A percentile compares a stretch with the other conserved stretches of the same genome.
These are phyloP conservation scores for Blastobotrys serpentis DNA, from an alignment of 1,139 yeast genomes.

Conservation along the genomic window DNA sequence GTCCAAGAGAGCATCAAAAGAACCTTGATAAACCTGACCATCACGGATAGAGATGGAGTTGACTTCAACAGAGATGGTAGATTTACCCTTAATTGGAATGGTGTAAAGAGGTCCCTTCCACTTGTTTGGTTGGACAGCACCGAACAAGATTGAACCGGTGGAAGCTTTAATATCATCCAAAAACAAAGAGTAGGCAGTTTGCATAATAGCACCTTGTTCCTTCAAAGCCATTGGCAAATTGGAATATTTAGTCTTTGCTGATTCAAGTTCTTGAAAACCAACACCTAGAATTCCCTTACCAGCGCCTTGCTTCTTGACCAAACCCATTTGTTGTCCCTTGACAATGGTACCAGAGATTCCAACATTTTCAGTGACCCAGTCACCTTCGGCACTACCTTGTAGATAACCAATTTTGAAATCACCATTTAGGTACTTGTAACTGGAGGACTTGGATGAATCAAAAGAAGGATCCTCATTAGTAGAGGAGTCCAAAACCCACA, in stretches of 20 bases:
- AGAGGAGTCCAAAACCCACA: slow-evolving; percentile 91
- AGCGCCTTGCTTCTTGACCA: slow-evolving; percentile 52
- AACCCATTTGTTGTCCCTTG: slow-evolving; percentile 49
- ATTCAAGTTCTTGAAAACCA: slow-evolving; percentile 47
- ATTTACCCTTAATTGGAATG: slow-evolving; percentile 27
- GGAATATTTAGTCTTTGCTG: slow-evolving; percentile 26
- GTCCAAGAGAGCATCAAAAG: slow-evolving; percentile 41
- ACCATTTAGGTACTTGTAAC: slow-evolving; percentile 36
- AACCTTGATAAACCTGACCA: slow-evolving; percentile 13
- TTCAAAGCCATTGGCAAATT: slow-evolving; percentile 28
- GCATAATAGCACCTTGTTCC: slow-evolving; percentile 38
- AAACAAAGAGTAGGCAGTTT: slow-evolving; percentile 54
- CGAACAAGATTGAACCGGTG: slow-evolving; percentile 54
- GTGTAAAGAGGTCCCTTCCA: slow-evolving; percentile 47
- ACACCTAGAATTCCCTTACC: slow-evolving; percentile 51
- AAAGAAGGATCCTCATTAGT: slow-evolving; percentile 47
- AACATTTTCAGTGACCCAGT: slow-evolving; percentile 57
- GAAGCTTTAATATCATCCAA: slow-evolving; percentile 44
- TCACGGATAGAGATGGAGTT: slow-evolving; percentile 12
- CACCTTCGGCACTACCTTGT: slow-evolving; percentile 53
- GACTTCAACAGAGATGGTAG: slow-evolving; percentile 21
- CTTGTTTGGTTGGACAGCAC: slow-evolving; percentile 58
- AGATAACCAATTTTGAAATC: slow-evolving; percentile 53
- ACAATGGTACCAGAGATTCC: slow-evolving; percentile 45
- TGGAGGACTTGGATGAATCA: slow-evolving; percentile 23